Evolutionary conservation across 2,329 filamentous ascomycete genomes (phyloP).

Genomic region (Calonectria crousiana): DNA sequence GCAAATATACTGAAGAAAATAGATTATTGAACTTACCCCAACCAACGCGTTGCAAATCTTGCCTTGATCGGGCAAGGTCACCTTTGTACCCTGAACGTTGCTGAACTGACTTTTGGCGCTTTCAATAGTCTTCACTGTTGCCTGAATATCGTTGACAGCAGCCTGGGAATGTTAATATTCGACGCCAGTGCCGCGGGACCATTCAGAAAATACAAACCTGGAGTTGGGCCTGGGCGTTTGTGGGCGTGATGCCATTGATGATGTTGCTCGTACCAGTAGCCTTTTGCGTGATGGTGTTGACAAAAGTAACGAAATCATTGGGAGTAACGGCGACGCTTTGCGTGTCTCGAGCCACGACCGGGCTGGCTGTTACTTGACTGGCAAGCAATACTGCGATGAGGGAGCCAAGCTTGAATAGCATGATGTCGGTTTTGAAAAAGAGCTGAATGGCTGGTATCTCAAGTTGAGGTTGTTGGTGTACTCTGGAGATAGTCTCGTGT

Average conservation of each 20-base stretch:
- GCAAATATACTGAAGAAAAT: neutral
- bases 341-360: neutral
- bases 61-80: neutral
- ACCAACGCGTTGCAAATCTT: neutral
- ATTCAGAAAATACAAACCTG: neutral
- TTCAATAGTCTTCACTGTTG: neutral
- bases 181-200: too few relatives aligned
- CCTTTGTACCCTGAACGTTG: too few relatives aligned
- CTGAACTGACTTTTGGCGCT: neutral
- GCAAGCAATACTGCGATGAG: neutral
- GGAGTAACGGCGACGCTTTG: neutral
- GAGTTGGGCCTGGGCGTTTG: neutral
- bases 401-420: neutral
- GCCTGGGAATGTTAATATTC: neutral
- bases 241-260: neutral
- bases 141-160: neutral
- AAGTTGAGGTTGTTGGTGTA: neutral
- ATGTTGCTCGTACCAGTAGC: neutral
- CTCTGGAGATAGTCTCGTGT: rapidly evolving
- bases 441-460: neutral
- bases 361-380: neutral
- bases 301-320: neutral
- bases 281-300: neutral
- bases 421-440: neutral
- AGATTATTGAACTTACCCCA: neutral